Evolutionary conservation across 1,284 basidiomycete species (phyloP).

Genomic region (Hymenochaete sp.): DNA sequence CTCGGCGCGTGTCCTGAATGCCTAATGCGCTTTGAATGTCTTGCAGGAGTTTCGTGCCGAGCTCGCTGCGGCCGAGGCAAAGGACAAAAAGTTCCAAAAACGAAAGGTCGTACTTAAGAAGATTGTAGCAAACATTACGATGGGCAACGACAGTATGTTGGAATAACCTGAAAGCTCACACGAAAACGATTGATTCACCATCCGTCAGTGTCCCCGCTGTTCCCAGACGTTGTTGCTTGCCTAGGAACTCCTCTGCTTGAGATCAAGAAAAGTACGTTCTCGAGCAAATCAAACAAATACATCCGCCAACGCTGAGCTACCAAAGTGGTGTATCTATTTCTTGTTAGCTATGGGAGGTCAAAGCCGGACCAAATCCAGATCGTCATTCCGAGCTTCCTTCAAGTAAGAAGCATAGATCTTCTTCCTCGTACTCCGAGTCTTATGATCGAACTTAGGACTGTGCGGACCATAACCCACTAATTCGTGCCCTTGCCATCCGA

Average conservation of each 20-base stretch:
- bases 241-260: conserved; percentile 85
- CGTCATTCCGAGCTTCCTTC: conserved; percentile 84
- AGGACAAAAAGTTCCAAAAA: conserved; percentile 90
- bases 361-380: conserved; percentile 85
- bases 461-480: conserved; percentile 84
- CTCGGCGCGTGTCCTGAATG: background rate
- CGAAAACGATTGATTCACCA: conserved; percentile 18
- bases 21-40: background rate
- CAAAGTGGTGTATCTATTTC: conserved; percentile 86
- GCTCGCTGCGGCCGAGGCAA: conserved; percentile 79
- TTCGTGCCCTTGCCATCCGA: conserved; percentile 86
- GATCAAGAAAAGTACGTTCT: conserved; percentile 98
- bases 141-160: conserved; percentile 86
- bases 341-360: conserved; percentile 85
- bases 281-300: no score
- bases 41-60: conserved; percentile 76
- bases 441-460: conserved; percentile 58
- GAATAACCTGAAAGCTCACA: background rate
- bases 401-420: conserved; percentile 38
- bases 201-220: conserved; percentile 81
- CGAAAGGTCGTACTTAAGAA: conserved; percentile 91
- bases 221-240: conserved; percentile 84
- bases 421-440: background rate
- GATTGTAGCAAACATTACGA: conserved; percentile 92
- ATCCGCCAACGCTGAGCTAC: background rate